These are phyloP conservation scores for Phlebiopsis flavidoalba DNA, from an alignment of 768 basidiomycete genomes.

Conservation along the genomic window DNA sequence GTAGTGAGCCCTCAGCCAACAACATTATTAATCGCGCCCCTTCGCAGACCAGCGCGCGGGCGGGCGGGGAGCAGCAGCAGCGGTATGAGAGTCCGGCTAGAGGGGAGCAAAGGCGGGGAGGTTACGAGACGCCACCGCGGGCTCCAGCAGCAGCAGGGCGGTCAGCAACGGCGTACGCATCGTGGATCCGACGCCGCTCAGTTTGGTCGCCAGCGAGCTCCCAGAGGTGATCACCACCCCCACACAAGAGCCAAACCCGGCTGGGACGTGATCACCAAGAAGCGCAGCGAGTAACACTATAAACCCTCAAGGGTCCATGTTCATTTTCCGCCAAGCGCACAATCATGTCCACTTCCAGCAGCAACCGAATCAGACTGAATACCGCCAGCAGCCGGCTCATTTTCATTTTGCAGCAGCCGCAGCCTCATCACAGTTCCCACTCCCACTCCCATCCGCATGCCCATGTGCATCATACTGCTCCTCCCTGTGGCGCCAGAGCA, in stretches of 20 bases:
- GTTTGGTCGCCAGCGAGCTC: neutral
- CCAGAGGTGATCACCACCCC: neutral
- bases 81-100: slow-evolving; percentile 9
- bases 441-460: neutral
- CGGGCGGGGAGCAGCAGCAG: neutral
- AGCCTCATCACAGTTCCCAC: slow-evolving; percentile 11
- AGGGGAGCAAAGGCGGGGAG: slow-evolving; percentile 13
- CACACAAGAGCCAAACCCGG: slow-evolving; percentile 2
- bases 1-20: neutral
- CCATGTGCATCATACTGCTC: slow-evolving; percentile 15
- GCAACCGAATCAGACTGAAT: slow-evolving; percentile 5
- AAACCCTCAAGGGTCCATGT: slow-evolving; percentile 20
- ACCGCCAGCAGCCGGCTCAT: slow-evolving; percentile 17
- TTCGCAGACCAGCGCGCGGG: neutral
- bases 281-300: slow-evolving; percentile 2
- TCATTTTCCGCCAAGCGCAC: slow-evolving; percentile 13
- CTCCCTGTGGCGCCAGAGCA: slow-evolving; percentile 20
- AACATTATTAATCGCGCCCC: neutral
- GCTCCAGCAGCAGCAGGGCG: slow-evolving; percentile 1
- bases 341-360: slow-evolving; percentile 18
- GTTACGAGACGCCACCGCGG: slow-evolving; percentile 6
- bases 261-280: slow-evolving; percentile 18
- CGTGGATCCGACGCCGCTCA: neutral
- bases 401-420: slow-evolving; percentile 17
- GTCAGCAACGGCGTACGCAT: neutral